Conservation (phyloP, 139 green algal species). For the Microglena sp. region DNA sequence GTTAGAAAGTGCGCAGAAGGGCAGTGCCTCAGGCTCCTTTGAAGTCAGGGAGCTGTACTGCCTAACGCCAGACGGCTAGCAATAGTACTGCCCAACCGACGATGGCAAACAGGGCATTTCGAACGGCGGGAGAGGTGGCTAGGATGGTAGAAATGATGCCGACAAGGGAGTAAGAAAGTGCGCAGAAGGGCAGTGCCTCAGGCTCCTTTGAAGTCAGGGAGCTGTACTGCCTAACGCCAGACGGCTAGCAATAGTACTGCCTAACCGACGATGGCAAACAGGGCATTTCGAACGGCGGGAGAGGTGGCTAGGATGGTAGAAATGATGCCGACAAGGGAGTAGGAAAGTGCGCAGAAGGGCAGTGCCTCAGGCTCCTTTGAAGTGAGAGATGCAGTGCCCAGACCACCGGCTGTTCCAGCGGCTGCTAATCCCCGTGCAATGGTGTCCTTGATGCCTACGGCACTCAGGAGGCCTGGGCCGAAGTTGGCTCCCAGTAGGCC, state of each 20-base stretch:
- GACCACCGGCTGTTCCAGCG: conserved; percentile 52
- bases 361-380: conserved; percentile 70
- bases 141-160: conserved; percentile 69
- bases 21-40: conserved; percentile 74
- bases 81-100: too few relatives aligned
- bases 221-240: too few relatives aligned
- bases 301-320: conserved; percentile 48
- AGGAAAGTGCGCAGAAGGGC: conserved; percentile 74
- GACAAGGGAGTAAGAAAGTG: conserved; percentile 70
- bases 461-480: conserved; percentile 48
- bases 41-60: too few relatives aligned
- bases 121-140: conserved; percentile 40
- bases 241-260: too few relatives aligned
- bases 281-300: conserved; percentile 33
- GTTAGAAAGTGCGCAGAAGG: conserved; percentile 78
- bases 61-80: too few relatives aligned
- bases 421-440: conserved; percentile 68
- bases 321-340: conserved; percentile 70
- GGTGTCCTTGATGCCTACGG: conserved; percentile 59
- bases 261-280: conserved; percentile 52
- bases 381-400: conserved; percentile 73
- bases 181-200: conserved; percentile 79
- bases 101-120: conserved; percentile 42
- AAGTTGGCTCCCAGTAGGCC: conserved; percentile 64
- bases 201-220: too few relatives aligned